Evolutionary conservation across 2,329 filamentous ascomycete genomes (phyloP), one percentile per base, ranked within the genome.

Genomic region (Lecanosticta acicola): DNA sequence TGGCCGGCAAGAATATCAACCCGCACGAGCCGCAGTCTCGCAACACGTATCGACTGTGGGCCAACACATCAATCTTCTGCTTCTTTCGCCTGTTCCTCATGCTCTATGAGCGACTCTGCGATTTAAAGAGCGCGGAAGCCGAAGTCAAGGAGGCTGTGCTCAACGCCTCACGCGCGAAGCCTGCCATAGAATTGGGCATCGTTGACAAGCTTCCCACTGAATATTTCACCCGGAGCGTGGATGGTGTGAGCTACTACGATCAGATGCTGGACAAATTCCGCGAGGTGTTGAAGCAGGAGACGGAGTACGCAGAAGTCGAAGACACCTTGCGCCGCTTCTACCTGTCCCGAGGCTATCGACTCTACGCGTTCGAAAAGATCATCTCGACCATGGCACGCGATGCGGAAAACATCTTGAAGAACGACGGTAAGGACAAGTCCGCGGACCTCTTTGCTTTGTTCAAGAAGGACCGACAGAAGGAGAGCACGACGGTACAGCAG

Each of bases 31-130:
- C 86, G 47, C 94, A 93, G 68, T 77, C 78, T 56, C 85, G 90
- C 38, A 81, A 82, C 9, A 83, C 80, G 68, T 94, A 88, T 72
- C 91, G 91, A 63, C 81, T 97, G 64, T 98, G 94, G 71, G 84
- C 84, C 65, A 97, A 96, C 66, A 80, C 88, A 59, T 87, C 85
- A 3, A 84, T 98, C 49, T 95, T 89, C 64, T 90, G 93, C 68
- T 97, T 98, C 75, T 85, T 98, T 72, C 87, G 85, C 57, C 83
- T 95, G 50, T 93, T 98, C 65, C 82, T 95, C 62, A 85, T 85
- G n/a, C 73, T 98, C 3, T 97, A 95, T 68, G 80, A 83, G 59
- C 83, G 93, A 33, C 76, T 98, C 11, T 75, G 84, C 52, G 85
- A 85, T 50, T 81, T 97, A 66, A 97, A 97, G 71, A 76, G 83